phyloP scores from a whole-genome alignment of 192 early-diverging fungal species.

The Helicostylum pulchrum region DNA sequence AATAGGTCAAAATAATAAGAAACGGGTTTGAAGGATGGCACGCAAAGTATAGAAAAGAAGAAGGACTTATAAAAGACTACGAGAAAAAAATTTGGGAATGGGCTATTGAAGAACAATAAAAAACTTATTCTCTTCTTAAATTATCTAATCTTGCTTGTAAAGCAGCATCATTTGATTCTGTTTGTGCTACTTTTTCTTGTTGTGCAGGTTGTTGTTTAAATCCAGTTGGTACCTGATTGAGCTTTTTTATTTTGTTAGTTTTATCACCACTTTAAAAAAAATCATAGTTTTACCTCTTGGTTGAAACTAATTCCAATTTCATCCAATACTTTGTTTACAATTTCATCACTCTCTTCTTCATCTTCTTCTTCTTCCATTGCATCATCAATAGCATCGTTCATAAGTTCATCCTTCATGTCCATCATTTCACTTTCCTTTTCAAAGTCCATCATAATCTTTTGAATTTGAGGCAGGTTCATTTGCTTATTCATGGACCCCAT shows the following conservation, averaged over 20 bases:
- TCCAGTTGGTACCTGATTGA: conserved; percentile 47
- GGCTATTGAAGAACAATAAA: neutral
- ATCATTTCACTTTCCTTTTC: conserved; percentile 91
- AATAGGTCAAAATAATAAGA: conserved; percentile 57
- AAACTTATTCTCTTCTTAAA: conserved; percentile 73
- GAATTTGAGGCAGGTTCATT: conserved; percentile 91
- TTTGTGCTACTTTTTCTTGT: conserved; percentile 47
- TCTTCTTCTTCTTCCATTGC: conserved; percentile 94
- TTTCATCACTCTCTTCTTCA: conserved; percentile 85
- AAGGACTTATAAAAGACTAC: conserved; percentile 59
- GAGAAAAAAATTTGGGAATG: conserved; percentile 48
- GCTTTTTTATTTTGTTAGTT: conserved; percentile 18
- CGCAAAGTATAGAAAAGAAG: conserved; percentile 49
- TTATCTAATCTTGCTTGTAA: conserved; percentile 88
- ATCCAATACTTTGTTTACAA: conserved; percentile 92
- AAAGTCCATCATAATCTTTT: conserved; percentile 98
- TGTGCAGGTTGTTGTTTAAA: conserved; percentile 35
- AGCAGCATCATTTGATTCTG: conserved; percentile 68
- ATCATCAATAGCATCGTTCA: conserved; percentile 96
- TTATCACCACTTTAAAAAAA: too few species aligned
- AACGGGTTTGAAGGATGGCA: conserved; percentile 71
- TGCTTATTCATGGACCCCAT: conserved; percentile 94
- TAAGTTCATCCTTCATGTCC: conserved; percentile 99
- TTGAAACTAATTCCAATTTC: conserved; percentile 89
- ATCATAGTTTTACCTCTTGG: conserved; percentile 52